Base-by-base conservation (phyloP, 176 grass and related monocot species). In the Oryza meyeriana region DNA sequence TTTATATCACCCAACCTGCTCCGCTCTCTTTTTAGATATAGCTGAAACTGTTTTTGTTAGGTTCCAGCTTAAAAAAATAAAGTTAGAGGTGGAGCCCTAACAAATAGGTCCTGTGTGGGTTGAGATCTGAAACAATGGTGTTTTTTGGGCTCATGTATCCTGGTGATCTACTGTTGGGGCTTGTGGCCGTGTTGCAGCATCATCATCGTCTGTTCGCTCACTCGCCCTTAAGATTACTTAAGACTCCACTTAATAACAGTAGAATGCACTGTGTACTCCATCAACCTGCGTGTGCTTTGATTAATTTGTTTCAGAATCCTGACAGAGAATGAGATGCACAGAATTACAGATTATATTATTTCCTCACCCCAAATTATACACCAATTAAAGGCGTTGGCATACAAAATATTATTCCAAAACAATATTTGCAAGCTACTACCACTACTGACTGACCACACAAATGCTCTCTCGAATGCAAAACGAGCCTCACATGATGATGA, bases 151-250 rank as follows among this genome's bases (percentile, higher is more conserved):
- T 41, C 34, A 63, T 66, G 61, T 68, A 70, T 36, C 75, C 22
- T 35, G 27, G 74, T n/a, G 74, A 77, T 87, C 62, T 44, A 40
- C 78, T 57, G 71, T 87, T 58, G 85, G 85, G 78, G 71, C 28
- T 13, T 45, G 78, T 44, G 84, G 41, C 28, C 35, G 62, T 44
- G 76, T 40, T 72, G 29, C 50, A 61, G 26, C 66, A 78, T 20
- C 45, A 17, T 48, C 48, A 52, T 31, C 75, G 32, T 64, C 71
- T 34, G 74, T 63, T 79, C 39, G 5, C 83, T 71, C 39, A 8
- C 83, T 71, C 14, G 3, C 83, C 73, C 64, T 32, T 68, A 68
- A 32, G 34, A 38, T 11, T n/a, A 14, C 34, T 5, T n/a, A n/a
- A n/a, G n/a, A n/a, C n/a, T n/a, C n/a, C n/a, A n/a, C n/a, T 58